Conservation (phyloP, 208 protist genomes). For the Wallacemonas sp. region DNA sequence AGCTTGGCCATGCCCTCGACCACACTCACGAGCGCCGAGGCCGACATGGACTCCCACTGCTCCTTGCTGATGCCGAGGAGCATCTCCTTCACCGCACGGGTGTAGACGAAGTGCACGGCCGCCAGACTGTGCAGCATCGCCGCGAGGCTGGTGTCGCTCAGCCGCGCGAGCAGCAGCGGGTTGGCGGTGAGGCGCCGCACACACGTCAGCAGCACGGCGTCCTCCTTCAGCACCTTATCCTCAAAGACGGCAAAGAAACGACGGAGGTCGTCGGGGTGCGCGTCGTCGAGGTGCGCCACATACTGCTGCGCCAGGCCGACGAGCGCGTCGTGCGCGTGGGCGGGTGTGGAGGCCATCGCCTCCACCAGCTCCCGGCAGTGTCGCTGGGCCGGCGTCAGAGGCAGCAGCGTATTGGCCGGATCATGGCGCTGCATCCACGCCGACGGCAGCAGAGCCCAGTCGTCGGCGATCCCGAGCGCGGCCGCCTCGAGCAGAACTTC, state of each 20-base stretch:
- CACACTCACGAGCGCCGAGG: conserved; percentile 69
- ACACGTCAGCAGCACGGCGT: conserved; percentile 74
- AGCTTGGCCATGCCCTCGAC: conserved; percentile 57
- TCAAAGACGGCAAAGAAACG: conserved; percentile 86
- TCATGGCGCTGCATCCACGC: conserved; percentile 84
- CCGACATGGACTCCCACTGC: conserved; percentile 84
- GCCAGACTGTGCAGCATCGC: conserved; percentile 77
- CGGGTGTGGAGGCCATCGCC: conserved; percentile 64
- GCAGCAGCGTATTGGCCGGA: conserved; percentile 53
- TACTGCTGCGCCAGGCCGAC: conserved; percentile 57
- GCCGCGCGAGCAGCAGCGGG: conserved; percentile 39
- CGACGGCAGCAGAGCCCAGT: conserved; percentile 51
- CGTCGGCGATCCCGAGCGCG: conserved; percentile 33
- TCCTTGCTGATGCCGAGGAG: conserved; percentile 58
- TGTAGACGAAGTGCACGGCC: conserved; percentile 74
- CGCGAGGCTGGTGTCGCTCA: conserved; percentile 68
- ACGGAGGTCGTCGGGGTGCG: conserved; percentile 82
- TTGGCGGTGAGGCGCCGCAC: conserved; percentile 52
- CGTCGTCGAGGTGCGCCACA: conserved; percentile 45
- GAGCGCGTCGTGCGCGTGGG: conserved; percentile 48
- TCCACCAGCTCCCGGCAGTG: conserved; percentile 70
- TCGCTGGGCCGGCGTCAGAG: conserved; percentile 60
- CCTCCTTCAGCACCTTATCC: conserved; percentile 87
- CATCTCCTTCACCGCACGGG: conserved; percentile 64
- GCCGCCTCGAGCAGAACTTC: conserved; percentile 52